Percentiles rank a stretch among this genome's conserved stretches.
phyloP scores from a whole-genome alignment of 768 basidiomycete species.

The Suillus ampliporus region DNA sequence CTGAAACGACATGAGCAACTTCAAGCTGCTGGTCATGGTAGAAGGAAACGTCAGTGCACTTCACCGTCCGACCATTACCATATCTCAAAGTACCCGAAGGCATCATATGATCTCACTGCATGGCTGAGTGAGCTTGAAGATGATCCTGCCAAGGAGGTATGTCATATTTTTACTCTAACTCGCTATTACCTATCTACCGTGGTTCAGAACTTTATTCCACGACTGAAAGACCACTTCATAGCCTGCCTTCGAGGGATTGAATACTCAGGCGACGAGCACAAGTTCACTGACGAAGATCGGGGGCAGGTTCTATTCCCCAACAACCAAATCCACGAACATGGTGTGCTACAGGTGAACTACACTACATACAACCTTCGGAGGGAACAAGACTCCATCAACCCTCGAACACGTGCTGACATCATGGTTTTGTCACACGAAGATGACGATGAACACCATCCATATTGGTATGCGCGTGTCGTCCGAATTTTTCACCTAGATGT shows the following conservation, averaged over 20 bases:
- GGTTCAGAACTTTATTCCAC: constrained; percentile 37
- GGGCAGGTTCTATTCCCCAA: constrained; percentile 26
- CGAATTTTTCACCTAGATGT: constrained; percentile 34
- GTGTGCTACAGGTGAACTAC: constrained; percentile 37
- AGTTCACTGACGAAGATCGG: constrained; percentile 30
- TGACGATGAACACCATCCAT: constrained; percentile 34
- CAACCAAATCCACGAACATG: constrained; percentile 40
- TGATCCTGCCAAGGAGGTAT: constrained; percentile 33
- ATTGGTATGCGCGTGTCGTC: constrained; percentile 44
- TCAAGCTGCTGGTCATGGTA: not conserved
- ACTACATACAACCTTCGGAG: constrained; percentile 36
- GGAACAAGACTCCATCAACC: constrained; percentile 34
- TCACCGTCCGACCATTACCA: constrained; percentile 23
- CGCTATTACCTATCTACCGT: constrained; percentile 15
- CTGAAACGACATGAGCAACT: not conserved
- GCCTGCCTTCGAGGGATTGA: constrained; percentile 3
- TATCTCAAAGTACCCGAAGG: constrained; percentile 24
- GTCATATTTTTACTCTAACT: constrained; percentile 8
- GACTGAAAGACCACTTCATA: constrained; percentile 17
- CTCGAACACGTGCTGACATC: constrained; percentile 36
- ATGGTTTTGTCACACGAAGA: constrained; percentile 42
- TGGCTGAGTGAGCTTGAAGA: constrained; percentile 11
- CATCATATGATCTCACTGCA: constrained; percentile 20
- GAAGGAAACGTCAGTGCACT: not conserved
- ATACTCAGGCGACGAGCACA: constrained; percentile 20